Evolutionary conservation across 345 rosid genomes (phyloP).

Genomic region (Eucalyptus pauciflora): DNA sequence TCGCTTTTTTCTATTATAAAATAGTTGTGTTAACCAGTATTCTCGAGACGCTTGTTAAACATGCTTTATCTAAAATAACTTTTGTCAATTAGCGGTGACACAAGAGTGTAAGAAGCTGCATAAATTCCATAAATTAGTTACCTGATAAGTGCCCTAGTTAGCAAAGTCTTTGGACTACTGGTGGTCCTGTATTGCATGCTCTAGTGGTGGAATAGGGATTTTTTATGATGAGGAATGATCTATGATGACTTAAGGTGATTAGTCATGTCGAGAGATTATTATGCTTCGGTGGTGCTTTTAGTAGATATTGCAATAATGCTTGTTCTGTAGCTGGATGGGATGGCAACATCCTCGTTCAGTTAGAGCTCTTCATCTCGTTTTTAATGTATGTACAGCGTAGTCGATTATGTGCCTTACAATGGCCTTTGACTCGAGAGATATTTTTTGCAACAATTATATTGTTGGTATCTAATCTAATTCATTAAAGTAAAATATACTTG

Average conservation of each 20-base stretch:
- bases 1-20: not conserved
- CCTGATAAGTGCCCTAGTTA: not conserved
- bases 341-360: not conserved
- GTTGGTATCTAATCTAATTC: not conserved
- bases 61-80: not conserved
- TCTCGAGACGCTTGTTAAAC: not conserved
- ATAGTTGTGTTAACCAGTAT: not conserved
- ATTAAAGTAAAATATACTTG: not conserved
- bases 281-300: not conserved
- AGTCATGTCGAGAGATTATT: not conserved
- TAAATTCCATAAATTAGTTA: not conserved
- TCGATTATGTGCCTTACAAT: not conserved
- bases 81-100: not conserved
- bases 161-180: not conserved
- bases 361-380: not conserved
- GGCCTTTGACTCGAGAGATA: not conserved
- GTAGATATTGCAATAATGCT: not conserved
- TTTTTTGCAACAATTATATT: not conserved
- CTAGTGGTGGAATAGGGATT: not conserved
- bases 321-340: not conserved
- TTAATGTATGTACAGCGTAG: not conserved
- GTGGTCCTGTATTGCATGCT: not conserved
- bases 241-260: not conserved
- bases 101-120: not conserved
- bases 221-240: not conserved